A percentile compares a stretch with the other conserved stretches of the same genome.
Conservation (phyloP, 1,284 basidiomycete species). For the Rhodotorula sp. region DNA sequence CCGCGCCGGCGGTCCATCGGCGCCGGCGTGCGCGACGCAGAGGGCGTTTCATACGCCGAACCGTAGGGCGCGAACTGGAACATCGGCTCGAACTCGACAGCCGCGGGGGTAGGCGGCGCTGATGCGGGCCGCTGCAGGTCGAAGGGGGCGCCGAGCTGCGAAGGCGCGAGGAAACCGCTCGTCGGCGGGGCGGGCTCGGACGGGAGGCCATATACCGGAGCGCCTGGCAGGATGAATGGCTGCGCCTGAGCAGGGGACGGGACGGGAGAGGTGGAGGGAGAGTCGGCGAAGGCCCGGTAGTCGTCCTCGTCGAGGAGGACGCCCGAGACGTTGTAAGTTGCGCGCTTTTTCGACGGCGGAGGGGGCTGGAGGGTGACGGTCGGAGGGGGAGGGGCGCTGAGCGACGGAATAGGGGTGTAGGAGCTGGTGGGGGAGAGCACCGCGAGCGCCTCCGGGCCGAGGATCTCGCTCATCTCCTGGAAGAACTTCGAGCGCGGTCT, state of each 20-base stretch:
- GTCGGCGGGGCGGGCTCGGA: background rate
- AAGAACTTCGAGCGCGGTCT: conserved; percentile 7
- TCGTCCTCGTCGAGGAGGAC: conserved; percentile 33
- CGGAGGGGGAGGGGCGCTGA: no score
- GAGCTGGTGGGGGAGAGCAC: conserved; percentile 12
- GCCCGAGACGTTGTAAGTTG: conserved; percentile 27
- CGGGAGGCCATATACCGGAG: background rate
- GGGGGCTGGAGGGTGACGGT: background rate
- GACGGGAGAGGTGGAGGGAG: background rate
- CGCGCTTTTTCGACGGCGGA: background rate
- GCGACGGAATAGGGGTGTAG: background rate
- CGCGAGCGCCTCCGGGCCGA: conserved; percentile 21
- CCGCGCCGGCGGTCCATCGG: conserved; percentile 13
- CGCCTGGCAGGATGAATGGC: background rate
- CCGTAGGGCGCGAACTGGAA: conserved; percentile 1
- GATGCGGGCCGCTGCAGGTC: conserved; percentile 16
- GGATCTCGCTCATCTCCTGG: conserved; percentile 28
- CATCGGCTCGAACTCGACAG: background rate
- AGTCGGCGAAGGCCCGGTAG: conserved; percentile 13
- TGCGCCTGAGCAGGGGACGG: background rate
- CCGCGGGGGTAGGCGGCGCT: conserved; percentile 22
- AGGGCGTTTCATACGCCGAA: background rate
- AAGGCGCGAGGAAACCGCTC: background rate
- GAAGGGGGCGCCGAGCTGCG: background rate
- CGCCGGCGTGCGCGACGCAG: background rate